A percentile compares a stretch with the other conserved stretches of the same genome.
Evolutionary conservation across 345 rosid species (phyloP).

Genomic region (Sisymbrium irio): DNA sequence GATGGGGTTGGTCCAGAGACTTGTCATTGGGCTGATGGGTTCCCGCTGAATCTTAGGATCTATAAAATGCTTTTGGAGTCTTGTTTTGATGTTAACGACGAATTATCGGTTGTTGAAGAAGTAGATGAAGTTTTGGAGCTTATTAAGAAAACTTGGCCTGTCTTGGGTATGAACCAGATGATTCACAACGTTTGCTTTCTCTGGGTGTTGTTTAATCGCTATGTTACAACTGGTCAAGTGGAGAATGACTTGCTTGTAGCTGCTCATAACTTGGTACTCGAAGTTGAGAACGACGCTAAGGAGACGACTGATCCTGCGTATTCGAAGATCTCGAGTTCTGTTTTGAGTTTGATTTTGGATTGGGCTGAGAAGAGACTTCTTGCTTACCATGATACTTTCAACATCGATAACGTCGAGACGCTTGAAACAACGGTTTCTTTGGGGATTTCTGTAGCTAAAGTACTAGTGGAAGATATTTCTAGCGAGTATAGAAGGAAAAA

Average conservation of each 20-base stretch:
- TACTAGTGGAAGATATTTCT: constrained; percentile 61
- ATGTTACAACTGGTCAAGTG: constrained; percentile 69
- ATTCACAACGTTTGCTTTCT: constrained; percentile 81
- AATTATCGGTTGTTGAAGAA: constrained; percentile 69
- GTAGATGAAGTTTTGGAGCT: constrained; percentile 88
- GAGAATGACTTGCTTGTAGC: constrained; percentile 79
- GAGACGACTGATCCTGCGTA: constrained; percentile 53
- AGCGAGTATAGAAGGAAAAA: constrained; percentile 62
- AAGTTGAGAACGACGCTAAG: constrained; percentile 70
- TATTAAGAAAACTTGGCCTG: constrained; percentile 85
- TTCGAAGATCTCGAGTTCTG: constrained; percentile 54
- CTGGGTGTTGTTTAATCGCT: constrained; percentile 83
- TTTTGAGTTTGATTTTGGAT: constrained; percentile 55
- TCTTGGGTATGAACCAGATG: constrained; percentile 73
- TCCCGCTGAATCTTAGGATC: constrained; percentile 70
- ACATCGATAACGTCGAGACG: constrained; percentile 60
- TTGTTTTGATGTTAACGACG: constrained; percentile 78
- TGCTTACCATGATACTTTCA: constrained; percentile 76
- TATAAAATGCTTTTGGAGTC: constrained; percentile 76
- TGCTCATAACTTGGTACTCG: constrained; percentile 64
- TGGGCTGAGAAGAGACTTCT: constrained; percentile 87
- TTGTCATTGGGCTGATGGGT: constrained; percentile 96
- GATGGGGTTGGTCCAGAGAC: constrained; percentile 60
- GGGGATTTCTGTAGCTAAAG: constrained; percentile 63
- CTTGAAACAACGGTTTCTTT: constrained; percentile 71